These are phyloP conservation scores for Vitis amurensis DNA, from an alignment of 164 flowering plant genomes.

Conservation along the genomic window DNA sequence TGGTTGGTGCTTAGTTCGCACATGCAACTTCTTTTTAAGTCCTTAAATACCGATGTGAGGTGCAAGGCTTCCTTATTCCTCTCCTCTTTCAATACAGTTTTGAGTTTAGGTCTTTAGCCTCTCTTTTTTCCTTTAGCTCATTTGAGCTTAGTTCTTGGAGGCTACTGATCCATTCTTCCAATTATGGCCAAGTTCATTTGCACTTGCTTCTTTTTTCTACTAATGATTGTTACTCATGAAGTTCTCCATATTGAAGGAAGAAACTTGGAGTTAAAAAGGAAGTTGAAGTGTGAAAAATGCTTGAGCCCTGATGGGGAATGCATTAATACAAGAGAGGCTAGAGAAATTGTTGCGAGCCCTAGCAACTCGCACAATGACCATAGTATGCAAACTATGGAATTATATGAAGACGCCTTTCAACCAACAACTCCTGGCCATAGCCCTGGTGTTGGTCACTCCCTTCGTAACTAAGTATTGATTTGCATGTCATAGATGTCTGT, in stretches of 20 bases:
- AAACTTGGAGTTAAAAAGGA: conserved; percentile 11
- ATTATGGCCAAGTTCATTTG: conserved; percentile 13
- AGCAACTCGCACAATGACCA: conserved; percentile 3
- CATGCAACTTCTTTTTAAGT: conserved; percentile 2
- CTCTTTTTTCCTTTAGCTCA: background rate
- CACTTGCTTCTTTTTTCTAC: conserved; percentile 9
- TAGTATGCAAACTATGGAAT: conserved; percentile 1
- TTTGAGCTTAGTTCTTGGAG: background rate
- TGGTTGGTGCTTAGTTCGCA: background rate
- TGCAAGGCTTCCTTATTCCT: background rate
- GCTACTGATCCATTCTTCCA: too few species aligned
- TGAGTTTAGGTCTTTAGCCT: too few species aligned
- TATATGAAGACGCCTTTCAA: conserved; percentile 22
- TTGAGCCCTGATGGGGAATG: conserved; percentile 8
- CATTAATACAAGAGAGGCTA: background rate
- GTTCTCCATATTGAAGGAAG: conserved; percentile 16
- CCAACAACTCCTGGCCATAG: conserved; percentile 41
- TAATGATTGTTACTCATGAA: conserved; percentile 21
- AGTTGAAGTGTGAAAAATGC: conserved; percentile 3
- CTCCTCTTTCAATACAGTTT: background rate
- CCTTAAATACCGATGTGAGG: background rate
- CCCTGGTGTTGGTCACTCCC: conserved; percentile 36
- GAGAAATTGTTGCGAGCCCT: background rate
- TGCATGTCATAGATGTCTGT: too few species aligned
- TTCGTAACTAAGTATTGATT: conserved; percentile 12